A percentile compares a stretch with the other conserved stretches of the same genome.
Conservation (phyloP, 228 moss, liverwort and hornwort genomes). For the Sphagnum fallax region DNA sequence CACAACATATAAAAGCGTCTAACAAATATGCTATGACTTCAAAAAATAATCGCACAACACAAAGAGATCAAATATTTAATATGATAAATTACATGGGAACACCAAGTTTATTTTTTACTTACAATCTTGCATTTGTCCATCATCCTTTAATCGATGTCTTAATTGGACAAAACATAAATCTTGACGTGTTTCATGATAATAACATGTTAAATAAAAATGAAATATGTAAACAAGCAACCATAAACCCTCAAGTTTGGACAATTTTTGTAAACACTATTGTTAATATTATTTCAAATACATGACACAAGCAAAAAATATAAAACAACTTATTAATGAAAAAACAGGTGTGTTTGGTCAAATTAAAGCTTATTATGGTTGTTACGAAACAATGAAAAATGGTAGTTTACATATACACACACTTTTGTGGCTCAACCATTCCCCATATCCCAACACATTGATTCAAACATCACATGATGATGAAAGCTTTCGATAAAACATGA, state of each 20-base stretch:
- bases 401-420: not conserved
- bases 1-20: not conserved
- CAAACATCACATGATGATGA: not conserved
- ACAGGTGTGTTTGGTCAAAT: not conserved
- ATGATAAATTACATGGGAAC: not conserved
- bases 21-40: not conserved
- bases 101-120: not conserved
- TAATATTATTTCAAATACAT: not conserved
- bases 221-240: not conserved
- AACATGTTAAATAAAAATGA: not conserved
- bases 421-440: not conserved
- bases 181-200: not conserved
- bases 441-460: not conserved
- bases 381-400: not conserved
- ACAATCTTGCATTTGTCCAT: not conserved
- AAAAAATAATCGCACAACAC: not conserved
- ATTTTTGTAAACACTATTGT: not conserved
- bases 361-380: conserved; percentile 1
- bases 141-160: not conserved
- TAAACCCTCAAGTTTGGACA: not conserved
- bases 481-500: not conserved
- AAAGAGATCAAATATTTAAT: not conserved
- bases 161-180: not conserved
- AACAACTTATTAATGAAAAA: not conserved
- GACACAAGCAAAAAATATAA: not conserved